Evolutionary conservation across 2,329 filamentous ascomycete species (phyloP), one percentile per base, ranked within the genome.

Genomic region (Metarhizium anisopliae): DNA sequence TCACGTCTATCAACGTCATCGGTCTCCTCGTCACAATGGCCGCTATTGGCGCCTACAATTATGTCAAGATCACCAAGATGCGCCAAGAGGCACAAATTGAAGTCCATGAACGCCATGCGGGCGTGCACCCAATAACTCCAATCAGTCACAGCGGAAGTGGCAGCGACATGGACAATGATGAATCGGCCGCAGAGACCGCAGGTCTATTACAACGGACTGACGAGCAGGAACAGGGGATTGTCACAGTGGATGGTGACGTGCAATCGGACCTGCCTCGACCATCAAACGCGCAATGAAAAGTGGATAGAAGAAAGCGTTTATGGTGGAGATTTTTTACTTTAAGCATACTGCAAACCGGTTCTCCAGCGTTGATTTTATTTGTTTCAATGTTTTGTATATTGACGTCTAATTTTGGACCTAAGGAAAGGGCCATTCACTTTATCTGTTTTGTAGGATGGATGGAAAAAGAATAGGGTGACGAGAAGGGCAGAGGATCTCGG

Each of bases 61-160:
- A 89, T 67, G 85, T 97, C 70, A 97, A 99, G 70, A 90, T 97
- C 60, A 79, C 77, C 51, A 90, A 89, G 71, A 96, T 99, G 94
- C 82, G 89, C 50, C 74, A 81, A 55, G 89, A 96, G 13, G 90
- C 91, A 1, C 77, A 77, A 63, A 66, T 70, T 38, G 74, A 78
- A 32, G 77, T 77, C 2, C 78, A 81, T 53, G 67, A 67, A 8
- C 70, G 67, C 35, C 73, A 74, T 56, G 64, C 69, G 56, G 68
- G 64, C 6, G 60, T 62, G 11, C 67, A 70, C 56, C 68, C 59
- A 11, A 63, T 56, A 8, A 70, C 67, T 16, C 70, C 69, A 6
- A 66, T 69, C 7, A 74, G 67, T 57, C 70, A 69, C 35, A 70
- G 65, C 52, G 68, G 65, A 30, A 74, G 71, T 59, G 69, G 63